Conservation (phyloP, 164 flowering plant genomes). For the Magnolia officinalis region DNA sequence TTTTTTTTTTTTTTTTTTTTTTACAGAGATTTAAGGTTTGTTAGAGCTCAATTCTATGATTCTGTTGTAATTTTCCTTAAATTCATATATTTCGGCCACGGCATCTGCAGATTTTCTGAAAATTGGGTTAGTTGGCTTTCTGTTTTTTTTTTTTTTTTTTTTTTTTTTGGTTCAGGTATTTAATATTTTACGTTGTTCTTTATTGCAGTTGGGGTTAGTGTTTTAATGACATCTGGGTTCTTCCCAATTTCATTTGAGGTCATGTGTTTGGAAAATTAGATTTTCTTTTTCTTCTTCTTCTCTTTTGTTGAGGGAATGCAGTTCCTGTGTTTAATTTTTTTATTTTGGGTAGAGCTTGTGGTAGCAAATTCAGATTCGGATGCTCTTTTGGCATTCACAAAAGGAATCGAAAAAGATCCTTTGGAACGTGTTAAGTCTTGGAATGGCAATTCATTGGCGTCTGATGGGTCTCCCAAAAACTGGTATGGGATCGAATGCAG, state of each 20-base stretch:
- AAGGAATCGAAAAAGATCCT: slow-evolving; percentile 33
- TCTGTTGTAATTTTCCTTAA: not conserved
- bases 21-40: not conserved
- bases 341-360: slow-evolving; percentile 27
- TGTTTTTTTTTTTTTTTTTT: not conserved
- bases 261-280: not conserved
- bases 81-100: not conserved
- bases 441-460: slow-evolving; percentile 42
- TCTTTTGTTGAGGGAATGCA: slow-evolving; percentile 34
- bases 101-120: not conserved
- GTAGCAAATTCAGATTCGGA: slow-evolving; percentile 45
- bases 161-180: not conserved
- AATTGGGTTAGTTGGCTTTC: not conserved
- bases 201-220: not conserved
- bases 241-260: not conserved
- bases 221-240: not conserved
- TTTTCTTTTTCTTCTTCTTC: not conserved
- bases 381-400: slow-evolving; percentile 54
- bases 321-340: slow-evolving; percentile 28
- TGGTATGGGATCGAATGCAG: slow-evolving; percentile 60
- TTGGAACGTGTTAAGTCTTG: slow-evolving; percentile 41
- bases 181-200: not conserved
- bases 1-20: no score
- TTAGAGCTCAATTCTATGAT: not conserved
- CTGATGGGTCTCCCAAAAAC: slow-evolving; percentile 52